Evolutionary conservation across 768 basidiomycete genomes (phyloP).

Genomic region (Scleroderma citrinum): DNA sequence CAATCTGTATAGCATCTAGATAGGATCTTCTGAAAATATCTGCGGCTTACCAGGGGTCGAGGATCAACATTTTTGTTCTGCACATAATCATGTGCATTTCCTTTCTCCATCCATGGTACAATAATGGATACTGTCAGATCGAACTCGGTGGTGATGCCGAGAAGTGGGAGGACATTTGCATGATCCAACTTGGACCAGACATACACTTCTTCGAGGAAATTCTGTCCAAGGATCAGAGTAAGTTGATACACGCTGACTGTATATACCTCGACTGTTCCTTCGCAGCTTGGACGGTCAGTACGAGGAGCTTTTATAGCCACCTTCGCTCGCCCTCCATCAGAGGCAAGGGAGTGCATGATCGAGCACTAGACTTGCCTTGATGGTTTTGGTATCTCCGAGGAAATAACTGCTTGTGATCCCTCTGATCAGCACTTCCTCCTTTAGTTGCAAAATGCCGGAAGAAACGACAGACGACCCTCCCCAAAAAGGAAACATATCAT

Average conservation of each 20-base stretch:
- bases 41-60: neutral
- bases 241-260: neutral
- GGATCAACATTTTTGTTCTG: neutral
- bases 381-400: too few species aligned
- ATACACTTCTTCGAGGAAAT: neutral
- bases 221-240: neutral
- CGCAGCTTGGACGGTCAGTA: neutral
- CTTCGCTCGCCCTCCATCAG: neutral
- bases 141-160: neutral
- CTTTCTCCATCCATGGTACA: neutral
- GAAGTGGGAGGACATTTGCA: slow-evolving; percentile 14
- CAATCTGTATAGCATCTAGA: neutral
- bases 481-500: neutral
- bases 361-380: too few species aligned
- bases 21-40: neutral
- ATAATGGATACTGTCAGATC: neutral
- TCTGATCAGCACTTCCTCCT: neutral
- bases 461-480: neutral
- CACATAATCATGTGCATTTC: neutral
- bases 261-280: neutral
- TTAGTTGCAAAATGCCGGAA: neutral
- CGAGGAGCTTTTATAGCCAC: neutral
- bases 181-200: slow-evolving; percentile 12
- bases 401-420: too few species aligned
- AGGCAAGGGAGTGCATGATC: too few species aligned